A percentile compares a stretch with the other conserved stretches of the same genome.
These are phyloP conservation scores for Zanthoxylum bungeanum DNA, from an alignment of 345 rosid genomes.

Conservation along the genomic window DNA sequence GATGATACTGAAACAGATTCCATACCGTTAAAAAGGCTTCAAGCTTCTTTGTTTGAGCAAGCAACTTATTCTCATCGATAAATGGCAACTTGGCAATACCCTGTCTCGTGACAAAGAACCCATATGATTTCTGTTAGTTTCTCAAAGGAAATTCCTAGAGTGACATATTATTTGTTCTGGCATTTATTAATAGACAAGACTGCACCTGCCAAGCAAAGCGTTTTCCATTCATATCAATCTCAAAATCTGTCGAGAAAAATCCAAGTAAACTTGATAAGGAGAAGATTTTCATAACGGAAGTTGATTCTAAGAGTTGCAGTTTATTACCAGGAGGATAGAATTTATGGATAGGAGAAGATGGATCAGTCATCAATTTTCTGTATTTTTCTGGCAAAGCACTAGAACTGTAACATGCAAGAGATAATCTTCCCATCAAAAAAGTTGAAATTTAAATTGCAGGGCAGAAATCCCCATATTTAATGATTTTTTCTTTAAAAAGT, in stretches of 20 bases:
- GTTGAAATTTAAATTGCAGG: slow-evolving; percentile 1
- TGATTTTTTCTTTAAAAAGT: not conserved
- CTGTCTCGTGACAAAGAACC: slow-evolving; percentile 37
- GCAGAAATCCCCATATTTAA: not conserved
- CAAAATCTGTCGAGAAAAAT: slow-evolving; percentile 64
- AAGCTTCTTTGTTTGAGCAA: slow-evolving; percentile 78
- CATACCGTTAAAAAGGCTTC: slow-evolving; percentile 77
- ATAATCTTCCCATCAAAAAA: slow-evolving; percentile 16
- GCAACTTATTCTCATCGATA: slow-evolving; percentile 78
- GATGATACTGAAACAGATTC: not conserved
- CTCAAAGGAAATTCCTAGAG: not conserved
- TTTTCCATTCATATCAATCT: slow-evolving; percentile 97
- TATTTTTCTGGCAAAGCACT: slow-evolving; percentile 82
- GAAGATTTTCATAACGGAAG: slow-evolving; percentile 5
- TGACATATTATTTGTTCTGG: not conserved
- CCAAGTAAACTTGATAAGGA: not conserved
- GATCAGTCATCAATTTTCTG: slow-evolving; percentile 77
- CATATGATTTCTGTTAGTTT: slow-evolving; percentile 3
- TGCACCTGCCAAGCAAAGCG: slow-evolving; percentile 97
- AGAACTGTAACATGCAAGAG: slow-evolving; percentile 53
- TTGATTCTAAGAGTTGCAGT: not conserved
- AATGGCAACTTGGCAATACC: slow-evolving; percentile 96
- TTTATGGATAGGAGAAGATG: slow-evolving; percentile 63
- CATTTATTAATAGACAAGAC: slow-evolving; percentile 18
- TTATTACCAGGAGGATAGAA: slow-evolving; percentile 83